Percentiles rank a stretch among this genome's conserved stretches.
phyloP scores from a whole-genome alignment of 2,329 filamentous ascomycete genomes.

The Ceratocystis papillata region DNA sequence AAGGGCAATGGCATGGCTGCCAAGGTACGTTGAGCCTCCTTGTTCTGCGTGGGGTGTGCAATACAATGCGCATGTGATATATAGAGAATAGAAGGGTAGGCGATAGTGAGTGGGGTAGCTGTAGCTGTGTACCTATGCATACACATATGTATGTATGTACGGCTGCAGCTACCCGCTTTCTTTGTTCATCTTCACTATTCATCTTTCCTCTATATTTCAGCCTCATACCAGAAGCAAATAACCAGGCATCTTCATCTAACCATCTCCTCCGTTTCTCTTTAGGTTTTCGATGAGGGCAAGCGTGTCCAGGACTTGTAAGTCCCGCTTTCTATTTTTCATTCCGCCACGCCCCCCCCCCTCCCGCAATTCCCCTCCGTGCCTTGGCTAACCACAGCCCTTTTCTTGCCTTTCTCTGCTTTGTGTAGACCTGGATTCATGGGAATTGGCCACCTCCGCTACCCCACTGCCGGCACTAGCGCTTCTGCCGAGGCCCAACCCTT shows the following conservation, averaged over 20 bases:
- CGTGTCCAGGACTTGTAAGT: constrained; percentile 32
- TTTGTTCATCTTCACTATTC: neutral
- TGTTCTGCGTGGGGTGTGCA: neutral
- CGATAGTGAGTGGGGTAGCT: neutral
- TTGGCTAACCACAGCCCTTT: neutral
- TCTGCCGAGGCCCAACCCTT: constrained; percentile 79
- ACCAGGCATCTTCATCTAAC: neutral
- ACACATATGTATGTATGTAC: neutral
- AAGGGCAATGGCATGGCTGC: constrained; percentile 84
- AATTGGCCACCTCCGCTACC: constrained; percentile 76
- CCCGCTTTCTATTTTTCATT: neutral
- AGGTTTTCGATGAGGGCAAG: constrained; percentile 72
- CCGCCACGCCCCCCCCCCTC: constrained; percentile 34
- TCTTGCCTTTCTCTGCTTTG: neutral
- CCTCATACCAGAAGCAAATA: neutral
- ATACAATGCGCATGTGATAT: neutral
- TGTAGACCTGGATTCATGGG: constrained; percentile 70
- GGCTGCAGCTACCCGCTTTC: neutral
- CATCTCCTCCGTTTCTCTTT: constrained; percentile 49
- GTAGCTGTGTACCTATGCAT: no score
- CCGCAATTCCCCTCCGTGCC: neutral
- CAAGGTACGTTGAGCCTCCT: constrained; percentile 37
- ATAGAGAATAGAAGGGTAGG: neutral
- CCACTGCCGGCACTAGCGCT: constrained; percentile 70
- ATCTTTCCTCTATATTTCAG: neutral